These are phyloP conservation scores for Phialophora tarda DNA, from an alignment of 2,329 filamentous ascomycete genomes.

Conservation along the genomic window DNA sequence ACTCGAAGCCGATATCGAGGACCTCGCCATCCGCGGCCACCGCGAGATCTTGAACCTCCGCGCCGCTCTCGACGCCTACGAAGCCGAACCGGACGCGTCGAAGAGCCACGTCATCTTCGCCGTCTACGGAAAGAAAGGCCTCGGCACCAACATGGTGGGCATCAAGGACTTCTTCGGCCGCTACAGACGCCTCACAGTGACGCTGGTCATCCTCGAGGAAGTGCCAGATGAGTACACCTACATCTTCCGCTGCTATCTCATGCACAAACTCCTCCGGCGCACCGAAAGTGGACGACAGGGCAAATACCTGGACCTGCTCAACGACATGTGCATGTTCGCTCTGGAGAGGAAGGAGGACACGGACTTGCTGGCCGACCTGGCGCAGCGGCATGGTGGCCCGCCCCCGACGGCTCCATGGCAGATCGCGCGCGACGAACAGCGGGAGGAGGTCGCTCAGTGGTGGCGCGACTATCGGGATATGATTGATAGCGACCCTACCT, in stretches of 20 bases:
- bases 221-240: neutral
- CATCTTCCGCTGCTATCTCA: neutral
- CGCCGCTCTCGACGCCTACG: neutral
- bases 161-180: conserved; percentile 1
- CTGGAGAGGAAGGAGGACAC: neutral
- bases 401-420: neutral
- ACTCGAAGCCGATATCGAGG: neutral
- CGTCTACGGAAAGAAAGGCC: neutral
- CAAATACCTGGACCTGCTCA: neutral
- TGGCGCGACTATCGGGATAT: neutral
- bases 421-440: neutral
- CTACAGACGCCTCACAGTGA: neutral
- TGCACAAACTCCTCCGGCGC: neutral
- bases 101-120: neutral
- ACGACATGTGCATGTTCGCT: neutral
- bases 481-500: neutral
- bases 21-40: neutral
- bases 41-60: neutral
- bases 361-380: neutral
- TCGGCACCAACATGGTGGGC: neutral
- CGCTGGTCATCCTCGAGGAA: neutral
- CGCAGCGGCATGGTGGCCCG: too few species aligned
- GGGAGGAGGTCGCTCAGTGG: neutral
- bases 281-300: neutral
- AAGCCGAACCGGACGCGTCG: neutral